Conservation (phyloP, 495 filamentous ascomycete genomes). For the Aspergillus campestris region DNA sequence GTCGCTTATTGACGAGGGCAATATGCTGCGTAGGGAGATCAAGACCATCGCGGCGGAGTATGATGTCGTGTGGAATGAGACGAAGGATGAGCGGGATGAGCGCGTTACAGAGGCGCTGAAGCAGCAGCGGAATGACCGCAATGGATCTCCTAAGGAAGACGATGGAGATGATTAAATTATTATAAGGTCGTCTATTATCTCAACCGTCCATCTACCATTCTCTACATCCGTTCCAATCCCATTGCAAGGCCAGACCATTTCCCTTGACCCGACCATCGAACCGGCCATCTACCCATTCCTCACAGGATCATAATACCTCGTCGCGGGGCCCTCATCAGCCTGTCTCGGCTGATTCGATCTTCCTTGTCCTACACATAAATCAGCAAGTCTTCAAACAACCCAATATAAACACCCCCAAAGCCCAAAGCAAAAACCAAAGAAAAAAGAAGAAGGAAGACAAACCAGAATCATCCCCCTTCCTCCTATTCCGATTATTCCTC, state of each 20-base stretch:
- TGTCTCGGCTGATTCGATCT: slow-evolving; percentile 16
- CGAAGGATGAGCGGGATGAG: slow-evolving; percentile 63
- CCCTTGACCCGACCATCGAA: too few species aligned
- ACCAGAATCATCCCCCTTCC: slow-evolving; percentile 34
- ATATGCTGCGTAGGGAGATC: slow-evolving; percentile 71
- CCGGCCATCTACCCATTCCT: slow-evolving; percentile 23
- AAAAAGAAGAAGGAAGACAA: not conserved
- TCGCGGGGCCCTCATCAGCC: slow-evolving; percentile 16
- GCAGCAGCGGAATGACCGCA: slow-evolving; percentile 48
- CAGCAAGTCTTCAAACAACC: not conserved
- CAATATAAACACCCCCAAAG: not conserved
- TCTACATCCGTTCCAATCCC: slow-evolving; percentile 3
- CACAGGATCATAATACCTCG: slow-evolving; percentile 41
- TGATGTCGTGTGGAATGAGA: slow-evolving; percentile 92
- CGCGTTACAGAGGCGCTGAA: slow-evolving; percentile 62
- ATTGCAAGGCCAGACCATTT: too few species aligned
- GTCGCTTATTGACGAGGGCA: slow-evolving; percentile 68
- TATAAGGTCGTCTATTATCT: too few species aligned
- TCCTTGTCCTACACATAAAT: slow-evolving; percentile 4
- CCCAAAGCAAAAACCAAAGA: not conserved
- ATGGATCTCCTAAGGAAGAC: slow-evolving; percentile 24
- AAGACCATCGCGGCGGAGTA: slow-evolving; percentile 77
- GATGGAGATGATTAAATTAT: not conserved
- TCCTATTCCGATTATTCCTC: slow-evolving; percentile 42
- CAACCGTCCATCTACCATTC: not conserved